phyloP scores from a whole-genome alignment of 306 rosid genomes.

The Prunus salicina region DNA sequence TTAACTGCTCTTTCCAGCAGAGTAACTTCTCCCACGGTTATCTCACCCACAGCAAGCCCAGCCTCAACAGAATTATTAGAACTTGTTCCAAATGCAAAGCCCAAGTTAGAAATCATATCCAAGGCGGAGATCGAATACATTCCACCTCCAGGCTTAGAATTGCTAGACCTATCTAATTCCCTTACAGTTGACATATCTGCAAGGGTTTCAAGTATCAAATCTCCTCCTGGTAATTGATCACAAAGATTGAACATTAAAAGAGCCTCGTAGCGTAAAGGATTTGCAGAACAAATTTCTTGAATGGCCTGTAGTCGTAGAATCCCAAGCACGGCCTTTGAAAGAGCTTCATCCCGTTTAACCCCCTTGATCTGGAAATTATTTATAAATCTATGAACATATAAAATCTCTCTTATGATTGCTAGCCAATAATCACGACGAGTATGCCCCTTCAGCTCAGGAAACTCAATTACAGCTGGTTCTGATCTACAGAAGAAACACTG shows the following conservation, averaged over 20 bases:
- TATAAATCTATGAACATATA: conserved; percentile 75
- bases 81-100: conserved; percentile 71
- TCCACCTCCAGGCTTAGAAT: conserved; percentile 45
- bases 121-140: conserved; percentile 76
- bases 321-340: conserved; percentile 94
- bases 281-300: conserved; percentile 56
- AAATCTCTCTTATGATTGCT: conserved; percentile 78
- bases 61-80: conserved; percentile 45
- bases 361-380: conserved; percentile 58
- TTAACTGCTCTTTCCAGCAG: conserved; percentile 69
- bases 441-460: conserved; percentile 98
- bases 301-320: conserved; percentile 82
- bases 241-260: conserved; percentile 92
- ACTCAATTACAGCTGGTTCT: conserved; percentile 81
- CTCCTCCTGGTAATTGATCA: conserved; percentile 97
- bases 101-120: conserved; percentile 75
- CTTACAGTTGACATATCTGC: conserved; percentile 56
- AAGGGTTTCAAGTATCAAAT: conserved; percentile 86
- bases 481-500: conserved; percentile 59
- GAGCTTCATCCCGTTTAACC: conserved; percentile 67
- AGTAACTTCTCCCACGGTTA: conserved; percentile 86
- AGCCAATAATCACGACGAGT: conserved; percentile 97
- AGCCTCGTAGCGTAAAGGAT: conserved; percentile 45
- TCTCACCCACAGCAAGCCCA: conserved; percentile 81
- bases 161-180: conserved; percentile 42